These are phyloP conservation scores for Acacia melanoxylon DNA, from an alignment of 306 rosid species.

Conservation along the genomic window DNA sequence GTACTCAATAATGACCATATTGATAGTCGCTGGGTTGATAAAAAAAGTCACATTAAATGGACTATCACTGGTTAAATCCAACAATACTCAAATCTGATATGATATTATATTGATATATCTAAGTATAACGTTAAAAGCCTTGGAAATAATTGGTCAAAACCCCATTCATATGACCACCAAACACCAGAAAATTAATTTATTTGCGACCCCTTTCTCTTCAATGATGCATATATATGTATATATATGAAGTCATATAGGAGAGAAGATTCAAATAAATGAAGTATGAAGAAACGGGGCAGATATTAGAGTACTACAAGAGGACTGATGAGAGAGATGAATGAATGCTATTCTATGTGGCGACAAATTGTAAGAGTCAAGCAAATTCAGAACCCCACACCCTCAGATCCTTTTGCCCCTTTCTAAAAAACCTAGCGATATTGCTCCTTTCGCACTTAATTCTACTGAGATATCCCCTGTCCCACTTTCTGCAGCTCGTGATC, in stretches of 20 bases:
- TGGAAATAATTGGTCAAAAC: neutral
- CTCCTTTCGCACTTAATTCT: constrained; percentile 43
- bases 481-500: constrained; percentile 24
- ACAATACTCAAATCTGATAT: neutral
- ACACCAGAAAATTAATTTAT: neutral
- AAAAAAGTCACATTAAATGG: too few relatives aligned
- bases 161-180: neutral
- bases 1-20: neutral
- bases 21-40: too few relatives aligned
- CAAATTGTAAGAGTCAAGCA: constrained; percentile 31
- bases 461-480: constrained; percentile 44
- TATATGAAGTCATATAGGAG: neutral
- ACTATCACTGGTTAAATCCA: too few relatives aligned
- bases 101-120: too few relatives aligned
- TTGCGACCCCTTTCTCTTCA: neutral
- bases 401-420: constrained; percentile 34
- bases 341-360: constrained; percentile 34
- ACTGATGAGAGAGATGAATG: neutral
- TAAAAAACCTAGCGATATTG: constrained; percentile 41
- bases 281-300: constrained; percentile 15
- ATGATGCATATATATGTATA: neutral
- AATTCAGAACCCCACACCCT: constrained; percentile 28
- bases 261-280: constrained; percentile 33
- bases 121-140: neutral
- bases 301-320: neutral